Base-by-base conservation (phyloP, 768 basidiomycete genomes). In the Coprinopsis strossmayeri region DNA sequence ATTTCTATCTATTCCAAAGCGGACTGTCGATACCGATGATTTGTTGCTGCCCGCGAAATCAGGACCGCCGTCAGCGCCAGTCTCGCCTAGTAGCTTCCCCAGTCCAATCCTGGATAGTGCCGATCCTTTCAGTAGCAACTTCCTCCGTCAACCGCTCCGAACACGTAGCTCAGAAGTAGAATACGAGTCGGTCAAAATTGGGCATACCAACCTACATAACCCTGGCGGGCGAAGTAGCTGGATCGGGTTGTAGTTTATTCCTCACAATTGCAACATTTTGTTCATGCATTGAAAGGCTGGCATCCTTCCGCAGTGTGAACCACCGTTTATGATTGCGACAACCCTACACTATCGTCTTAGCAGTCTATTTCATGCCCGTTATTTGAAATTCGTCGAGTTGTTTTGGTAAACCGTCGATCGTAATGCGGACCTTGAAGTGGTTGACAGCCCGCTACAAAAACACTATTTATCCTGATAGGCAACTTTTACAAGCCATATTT, bases 161-260 rank as follows among this genome's bases (percentile, higher is more conserved):
- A 30, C 10, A 18, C 24, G 21, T n/a, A 18, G 24, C 34, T 17
- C 7, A 44, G 57, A 52, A 2, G 27, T 50, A 18, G 62, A 48
- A 52, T 67, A 62, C 60, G 73, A 61, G 65, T 72, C 79, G 25
- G 77, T 98, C 42, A 97, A 98, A 66, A 94, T 99, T 61, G 91
- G 94, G 3, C 93, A 97, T 67, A 94, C 92, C 26, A 79, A 80
- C 55, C 64, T 99, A 61, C 95, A 96, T 59, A 99, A 98, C 66
- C 82, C 93, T 0, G 79, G 81, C 1, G 95, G 95, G 2, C 74
- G 87, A 40, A 88, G 90, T 58, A 93, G 90, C 59, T 98, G 89
- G 90, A 93, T 96, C 49, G 95, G 95, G 17, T 67, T 94, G 45
- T 78, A 50, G 45, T 50, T 48, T 43, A 28, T 35, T 3, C 41